These are phyloP conservation scores for Incumbomyces lentus DNA, from an alignment of 2,329 filamentous ascomycete genomes.

Conservation along the genomic window DNA sequence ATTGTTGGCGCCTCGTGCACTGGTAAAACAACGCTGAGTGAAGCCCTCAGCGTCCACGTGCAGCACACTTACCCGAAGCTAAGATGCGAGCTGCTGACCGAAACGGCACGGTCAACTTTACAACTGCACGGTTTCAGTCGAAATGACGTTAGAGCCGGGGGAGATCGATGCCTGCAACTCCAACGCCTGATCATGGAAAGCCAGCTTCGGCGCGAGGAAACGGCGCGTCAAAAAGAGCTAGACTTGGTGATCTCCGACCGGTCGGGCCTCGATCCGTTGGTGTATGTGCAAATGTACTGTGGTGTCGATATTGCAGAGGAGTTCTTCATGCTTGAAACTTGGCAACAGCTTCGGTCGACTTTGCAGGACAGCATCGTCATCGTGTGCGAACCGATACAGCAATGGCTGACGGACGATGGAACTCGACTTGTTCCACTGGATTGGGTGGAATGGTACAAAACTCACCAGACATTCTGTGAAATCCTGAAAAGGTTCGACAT, in stretches of 20 bases:
- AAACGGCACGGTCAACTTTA: conserved; percentile 31
- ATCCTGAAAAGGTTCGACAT: neutral
- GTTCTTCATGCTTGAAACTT: conserved; percentile 17
- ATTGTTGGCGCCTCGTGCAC: conserved; percentile 38
- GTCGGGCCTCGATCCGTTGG: conserved; percentile 35
- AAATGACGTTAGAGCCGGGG: conserved; percentile 25
- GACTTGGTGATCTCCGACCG: conserved; percentile 32
- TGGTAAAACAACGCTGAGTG: conserved; percentile 37
- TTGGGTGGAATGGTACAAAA: conserved; percentile 1
- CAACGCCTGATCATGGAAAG: conserved; percentile 31
- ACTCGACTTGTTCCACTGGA: conserved; percentile 3
- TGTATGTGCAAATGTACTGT: conserved; percentile 29
- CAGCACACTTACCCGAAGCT: conserved; percentile 10
- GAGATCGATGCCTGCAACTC: conserved; percentile 25
- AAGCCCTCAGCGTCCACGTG: conserved; percentile 24
- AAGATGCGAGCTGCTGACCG: conserved; percentile 23
- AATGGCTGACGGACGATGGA: conserved; percentile 7
- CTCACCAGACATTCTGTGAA: conserved; percentile 3
- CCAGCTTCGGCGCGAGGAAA: conserved; percentile 26
- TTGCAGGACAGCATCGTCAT: neutral
- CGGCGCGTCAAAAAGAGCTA: conserved; percentile 16
- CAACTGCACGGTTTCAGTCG: conserved; percentile 25
- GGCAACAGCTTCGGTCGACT: neutral
- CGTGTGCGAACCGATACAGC: conserved; percentile 5
- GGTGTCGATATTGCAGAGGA: conserved; percentile 19